Percentiles rank a stretch among this genome's conserved stretches.
Evolutionary conservation across 1,284 basidiomycete species (phyloP).

Genomic region (Apiotrichum sp.): DNA sequence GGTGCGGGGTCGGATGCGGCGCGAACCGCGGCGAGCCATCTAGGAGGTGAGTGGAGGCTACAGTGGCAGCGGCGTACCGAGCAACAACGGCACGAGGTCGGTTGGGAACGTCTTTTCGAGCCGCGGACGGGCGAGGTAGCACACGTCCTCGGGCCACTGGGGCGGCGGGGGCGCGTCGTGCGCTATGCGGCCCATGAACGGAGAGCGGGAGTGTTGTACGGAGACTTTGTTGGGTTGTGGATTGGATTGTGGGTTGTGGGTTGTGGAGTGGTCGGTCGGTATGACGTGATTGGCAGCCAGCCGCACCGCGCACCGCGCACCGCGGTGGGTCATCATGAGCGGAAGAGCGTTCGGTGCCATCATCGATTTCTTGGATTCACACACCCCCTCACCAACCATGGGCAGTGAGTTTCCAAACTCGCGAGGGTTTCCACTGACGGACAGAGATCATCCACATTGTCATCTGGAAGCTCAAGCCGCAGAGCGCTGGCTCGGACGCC

Average conservation of each 20-base stretch:
- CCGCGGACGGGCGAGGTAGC: slow-evolving; percentile 38
- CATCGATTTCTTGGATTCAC: too few species aligned
- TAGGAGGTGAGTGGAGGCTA: background rate
- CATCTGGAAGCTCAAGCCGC: slow-evolving; percentile 39
- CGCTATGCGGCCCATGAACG: background rate
- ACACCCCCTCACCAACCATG: slow-evolving; percentile 4
- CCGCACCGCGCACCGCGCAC: too few species aligned
- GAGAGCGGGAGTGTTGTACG: too few species aligned
- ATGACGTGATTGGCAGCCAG: too few species aligned
- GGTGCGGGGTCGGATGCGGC: slow-evolving; percentile 23
- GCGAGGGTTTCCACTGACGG: background rate
- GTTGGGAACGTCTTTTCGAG: slow-evolving; percentile 38
- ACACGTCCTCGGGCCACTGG: slow-evolving; percentile 38
- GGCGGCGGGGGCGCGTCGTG: slow-evolving; percentile 37
- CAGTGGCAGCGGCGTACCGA: slow-evolving; percentile 1
- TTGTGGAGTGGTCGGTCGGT: too few species aligned
- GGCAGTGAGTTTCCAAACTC: slow-evolving; percentile 11
- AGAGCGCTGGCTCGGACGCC: slow-evolving; percentile 24
- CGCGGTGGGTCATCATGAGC: too few species aligned
- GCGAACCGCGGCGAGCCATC: slow-evolving; percentile 9
- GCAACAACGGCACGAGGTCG: slow-evolving; percentile 21
- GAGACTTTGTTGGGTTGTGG: too few species aligned
- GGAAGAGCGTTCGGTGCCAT: too few species aligned
- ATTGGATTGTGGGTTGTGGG: too few species aligned
- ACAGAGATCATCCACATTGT: slow-evolving; percentile 45